These are phyloP conservation scores for Spongispora temasekensis DNA, from an alignment of 1,284 basidiomycete species.

Conservation along the genomic window DNA sequence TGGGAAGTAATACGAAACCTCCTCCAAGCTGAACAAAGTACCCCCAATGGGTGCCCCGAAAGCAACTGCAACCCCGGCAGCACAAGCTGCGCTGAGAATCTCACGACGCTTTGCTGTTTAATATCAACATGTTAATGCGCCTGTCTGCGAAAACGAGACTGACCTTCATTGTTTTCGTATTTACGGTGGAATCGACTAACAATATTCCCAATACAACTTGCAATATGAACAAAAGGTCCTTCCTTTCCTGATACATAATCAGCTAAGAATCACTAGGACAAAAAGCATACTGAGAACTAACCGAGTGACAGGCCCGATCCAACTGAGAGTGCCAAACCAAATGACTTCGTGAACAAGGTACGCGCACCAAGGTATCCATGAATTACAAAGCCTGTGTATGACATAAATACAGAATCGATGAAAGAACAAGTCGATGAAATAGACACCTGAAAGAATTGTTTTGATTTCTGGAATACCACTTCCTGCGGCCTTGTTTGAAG, in stretches of 20 bases:
- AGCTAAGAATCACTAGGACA: slow-evolving; percentile 8
- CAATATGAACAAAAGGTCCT: slow-evolving; percentile 97
- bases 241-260: slow-evolving; percentile 65
- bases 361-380: slow-evolving; percentile 94
- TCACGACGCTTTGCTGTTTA: slow-evolving; percentile 82
- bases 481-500: slow-evolving; percentile 73
- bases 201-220: slow-evolving; percentile 94
- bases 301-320: slow-evolving; percentile 89
- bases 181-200: slow-evolving; percentile 85
- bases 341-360: slow-evolving; percentile 88
- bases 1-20: slow-evolving; percentile 95
- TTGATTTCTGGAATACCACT: slow-evolving; percentile 98
- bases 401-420: slow-evolving; percentile 6
- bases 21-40: slow-evolving; percentile 89
- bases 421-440: not conserved
- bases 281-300: slow-evolving; percentile 24
- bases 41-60: slow-evolving; percentile 94
- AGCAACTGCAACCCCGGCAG: slow-evolving; percentile 89
- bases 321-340: slow-evolving; percentile 89
- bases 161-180: slow-evolving; percentile 93
- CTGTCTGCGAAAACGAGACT: slow-evolving; percentile 11
- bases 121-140: not conserved
- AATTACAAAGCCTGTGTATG: slow-evolving; percentile 83
- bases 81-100: slow-evolving; percentile 89
- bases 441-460: slow-evolving; percentile 85